phyloP scores from a whole-genome alignment of 2,329 filamentous ascomycete genomes.

The Epichloe aotearoae region DNA sequence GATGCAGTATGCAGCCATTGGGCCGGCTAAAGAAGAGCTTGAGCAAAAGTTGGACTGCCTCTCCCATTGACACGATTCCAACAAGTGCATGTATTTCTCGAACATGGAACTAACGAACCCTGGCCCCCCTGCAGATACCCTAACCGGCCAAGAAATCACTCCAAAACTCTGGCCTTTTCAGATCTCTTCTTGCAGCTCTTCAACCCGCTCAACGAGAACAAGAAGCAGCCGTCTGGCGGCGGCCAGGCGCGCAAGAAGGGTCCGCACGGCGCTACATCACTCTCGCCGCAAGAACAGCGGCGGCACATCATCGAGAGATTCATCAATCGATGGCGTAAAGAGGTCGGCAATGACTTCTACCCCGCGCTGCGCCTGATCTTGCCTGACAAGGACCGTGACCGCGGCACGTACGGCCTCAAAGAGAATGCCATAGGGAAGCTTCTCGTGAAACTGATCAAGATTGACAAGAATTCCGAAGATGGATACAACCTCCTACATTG shows the following conservation, averaged over 20 bases:
- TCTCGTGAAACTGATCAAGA: conserved; percentile 84
- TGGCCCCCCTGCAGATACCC: conserved; percentile 47
- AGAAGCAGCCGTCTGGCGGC: conserved; percentile 52
- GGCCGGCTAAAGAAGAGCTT: conserved; percentile 28
- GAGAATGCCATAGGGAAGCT: conserved; percentile 83
- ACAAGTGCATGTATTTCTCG: neutral
- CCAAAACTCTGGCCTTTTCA: conserved; percentile 69
- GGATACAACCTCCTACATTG: conserved; percentile 76
- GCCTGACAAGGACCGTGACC: conserved; percentile 83
- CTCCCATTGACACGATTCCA: neutral
- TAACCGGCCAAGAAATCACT: conserved; percentile 68
- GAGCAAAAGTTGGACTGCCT: conserved; percentile 25
- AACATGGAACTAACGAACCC: neutral
- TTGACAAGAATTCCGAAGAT: conserved; percentile 82
- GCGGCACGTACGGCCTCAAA: conserved; percentile 87
- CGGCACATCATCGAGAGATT: conserved; percentile 75
- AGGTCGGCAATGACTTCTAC: conserved; percentile 87
- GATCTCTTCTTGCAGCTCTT: conserved; percentile 68
- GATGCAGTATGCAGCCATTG: conserved; percentile 33
- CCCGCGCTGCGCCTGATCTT: conserved; percentile 84
- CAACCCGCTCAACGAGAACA: conserved; percentile 65
- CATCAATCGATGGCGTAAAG: conserved; percentile 71
- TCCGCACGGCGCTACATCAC: conserved; percentile 41
- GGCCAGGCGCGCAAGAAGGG: conserved; percentile 44
- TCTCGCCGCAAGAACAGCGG: conserved; percentile 64